Base-by-base conservation (phyloP, 2,329 filamentous ascomycete genomes). In the Colletotrichum cordylinicola region DNA sequence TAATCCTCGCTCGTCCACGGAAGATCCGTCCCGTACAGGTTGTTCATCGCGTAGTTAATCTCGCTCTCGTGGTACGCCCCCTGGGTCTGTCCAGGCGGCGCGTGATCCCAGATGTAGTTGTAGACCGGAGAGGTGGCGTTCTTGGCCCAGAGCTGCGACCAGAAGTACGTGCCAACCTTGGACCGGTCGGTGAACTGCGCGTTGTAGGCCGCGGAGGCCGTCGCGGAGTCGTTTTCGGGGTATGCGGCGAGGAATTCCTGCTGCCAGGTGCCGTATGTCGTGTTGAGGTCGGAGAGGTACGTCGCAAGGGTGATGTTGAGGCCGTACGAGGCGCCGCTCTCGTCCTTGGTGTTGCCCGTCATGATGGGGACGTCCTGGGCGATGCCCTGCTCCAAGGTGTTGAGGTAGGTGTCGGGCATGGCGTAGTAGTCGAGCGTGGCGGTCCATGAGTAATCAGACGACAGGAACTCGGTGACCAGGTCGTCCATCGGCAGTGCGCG, bases 1-100 rank as follows among this genome's bases (percentile, higher is more conserved):
- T 61, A 61, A n/a, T 61, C 27, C 10, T 61, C 27, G 6, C 10
- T n/a, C 9, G 29, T 31, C 58, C 56, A 70, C 6, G 35, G 52
- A 0, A 27, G 58, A n/a, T 69, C 55, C 7, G 55, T 69, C 7
- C 55, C 67, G 67, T 85, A 85, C 16, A 86, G 78, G 35, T 82
- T 81, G 72, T 85, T 85, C 29, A 85, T 78, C 2, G 80, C 81
- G 68, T 86, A 86, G 75, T 82, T 83, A 71, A 86, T 83, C 79
- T 86, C 84, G 2, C 82, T 82, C 77, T 81, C 79, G 70, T 85
- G 84, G 77, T 81, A 84, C 8, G 84, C 84, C 9, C 85, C 85
- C 70, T 78, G 77, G 62, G 65, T 39, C 71, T 85, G 83, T 8
- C 83, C 81, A 0, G 84, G 84, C 27, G 55, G 55, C 15, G 55